phyloP scores from a whole-genome alignment of 306 rosid species.

The Hippophae gyantsensis region DNA sequence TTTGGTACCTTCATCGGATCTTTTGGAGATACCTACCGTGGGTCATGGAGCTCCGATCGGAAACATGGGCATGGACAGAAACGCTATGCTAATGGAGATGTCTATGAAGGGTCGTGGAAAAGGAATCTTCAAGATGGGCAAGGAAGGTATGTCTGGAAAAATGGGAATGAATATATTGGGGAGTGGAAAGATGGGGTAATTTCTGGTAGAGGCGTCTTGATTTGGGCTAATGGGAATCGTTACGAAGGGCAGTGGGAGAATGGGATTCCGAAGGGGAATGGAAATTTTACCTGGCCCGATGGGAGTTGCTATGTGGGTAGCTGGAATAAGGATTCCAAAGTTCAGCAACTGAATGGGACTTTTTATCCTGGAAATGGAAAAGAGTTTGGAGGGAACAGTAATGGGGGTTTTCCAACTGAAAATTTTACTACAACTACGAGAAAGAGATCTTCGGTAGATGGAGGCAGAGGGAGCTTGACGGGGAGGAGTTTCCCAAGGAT shows the following conservation, averaged over 20 bases:
- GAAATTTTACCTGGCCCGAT: slow-evolving; percentile 73
- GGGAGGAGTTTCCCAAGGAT: slow-evolving; percentile 66
- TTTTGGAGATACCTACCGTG: slow-evolving; percentile 68
- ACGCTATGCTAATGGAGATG: slow-evolving; percentile 73
- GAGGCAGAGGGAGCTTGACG: slow-evolving; percentile 41
- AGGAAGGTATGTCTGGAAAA: slow-evolving; percentile 82
- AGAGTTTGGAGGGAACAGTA: slow-evolving; percentile 21
- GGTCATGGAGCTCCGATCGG: slow-evolving; percentile 65
- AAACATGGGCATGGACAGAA: slow-evolving; percentile 73
- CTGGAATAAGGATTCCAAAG: slow-evolving; percentile 59
- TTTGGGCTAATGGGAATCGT: slow-evolving; percentile 78
- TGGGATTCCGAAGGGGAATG: slow-evolving; percentile 72
- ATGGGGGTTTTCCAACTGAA: slow-evolving; percentile 29
- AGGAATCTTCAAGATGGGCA: slow-evolving; percentile 70
- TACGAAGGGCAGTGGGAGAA: slow-evolving; percentile 88
- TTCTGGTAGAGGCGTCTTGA: slow-evolving; percentile 55
- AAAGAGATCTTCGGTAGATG: slow-evolving; percentile 58
- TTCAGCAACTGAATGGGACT: slow-evolving; percentile 51
- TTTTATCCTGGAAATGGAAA: slow-evolving; percentile 44
- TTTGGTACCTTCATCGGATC: slow-evolving; percentile 73
- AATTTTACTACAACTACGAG: slow-evolving; percentile 43
- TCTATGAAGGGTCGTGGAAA: slow-evolving; percentile 75
- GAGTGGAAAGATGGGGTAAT: slow-evolving; percentile 84
- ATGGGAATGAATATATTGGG: slow-evolving; percentile 76
- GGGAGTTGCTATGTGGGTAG: slow-evolving; percentile 65